These are phyloP conservation scores for Berkeleyomyces basicola DNA, from an alignment of 2,329 filamentous ascomycete genomes.

Conservation along the genomic window DNA sequence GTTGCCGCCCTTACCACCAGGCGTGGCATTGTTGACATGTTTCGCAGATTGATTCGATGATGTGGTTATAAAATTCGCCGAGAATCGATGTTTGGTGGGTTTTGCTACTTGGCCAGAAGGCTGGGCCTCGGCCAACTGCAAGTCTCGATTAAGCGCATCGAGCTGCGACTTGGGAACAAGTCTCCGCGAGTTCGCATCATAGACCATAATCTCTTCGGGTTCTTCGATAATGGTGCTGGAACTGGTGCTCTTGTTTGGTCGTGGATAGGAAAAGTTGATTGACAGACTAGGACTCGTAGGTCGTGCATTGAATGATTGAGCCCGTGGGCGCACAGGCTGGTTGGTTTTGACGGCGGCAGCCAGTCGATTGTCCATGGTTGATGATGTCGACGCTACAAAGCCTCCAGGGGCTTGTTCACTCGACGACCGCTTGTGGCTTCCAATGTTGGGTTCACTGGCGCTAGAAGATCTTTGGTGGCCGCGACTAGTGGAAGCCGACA, in stretches of 20 bases:
- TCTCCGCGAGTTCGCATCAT: constrained; percentile 48
- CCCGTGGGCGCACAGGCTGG: constrained; percentile 25
- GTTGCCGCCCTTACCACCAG: background rate
- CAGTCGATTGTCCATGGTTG: constrained; percentile 25
- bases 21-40: background rate
- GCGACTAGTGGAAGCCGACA: constrained; percentile 1
- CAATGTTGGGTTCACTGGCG: constrained; percentile 27
- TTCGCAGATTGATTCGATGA: background rate
- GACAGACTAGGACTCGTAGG: constrained; percentile 34
- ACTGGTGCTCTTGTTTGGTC: constrained; percentile 26
- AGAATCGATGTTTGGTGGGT: constrained; percentile 16
- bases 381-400: constrained; percentile 22
- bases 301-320: constrained; percentile 26
- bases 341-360: background rate
- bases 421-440: constrained; percentile 28
- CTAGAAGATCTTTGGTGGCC: constrained; percentile 18
- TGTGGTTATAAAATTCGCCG: background rate
- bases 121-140: constrained; percentile 18
- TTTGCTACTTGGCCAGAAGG: constrained; percentile 27
- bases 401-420: constrained; percentile 30
- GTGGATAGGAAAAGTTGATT: constrained; percentile 44
- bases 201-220: constrained; percentile 34
- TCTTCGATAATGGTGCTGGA: constrained; percentile 21
- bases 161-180: constrained; percentile 32
- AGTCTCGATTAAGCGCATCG: constrained; percentile 6